Conservation (phyloP, 768 basidiomycete species). For the Xerocomellus chrysenteron region DNA sequence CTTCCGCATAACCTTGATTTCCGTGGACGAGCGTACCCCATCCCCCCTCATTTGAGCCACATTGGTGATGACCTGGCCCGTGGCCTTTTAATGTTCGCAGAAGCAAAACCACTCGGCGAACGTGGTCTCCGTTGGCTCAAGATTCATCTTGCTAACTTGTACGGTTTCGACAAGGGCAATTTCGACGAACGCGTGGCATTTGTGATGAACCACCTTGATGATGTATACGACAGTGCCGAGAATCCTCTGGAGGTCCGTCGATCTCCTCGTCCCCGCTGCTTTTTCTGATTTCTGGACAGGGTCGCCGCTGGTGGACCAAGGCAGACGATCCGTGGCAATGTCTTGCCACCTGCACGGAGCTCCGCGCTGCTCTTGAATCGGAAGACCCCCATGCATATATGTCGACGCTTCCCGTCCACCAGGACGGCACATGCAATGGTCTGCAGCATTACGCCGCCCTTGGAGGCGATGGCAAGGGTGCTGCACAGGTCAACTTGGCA, state of each 20-base stretch:
- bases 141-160: conserved; percentile 91
- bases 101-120: conserved; percentile 74
- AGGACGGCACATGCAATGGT: conserved; percentile 98
- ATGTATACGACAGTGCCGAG: conserved; percentile 80
- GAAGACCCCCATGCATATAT: conserved; percentile 55
- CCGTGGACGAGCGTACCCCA: conserved; percentile 94
- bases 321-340: conserved; percentile 99
- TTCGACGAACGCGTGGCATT: conserved; percentile 91
- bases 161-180: conserved; percentile 91
- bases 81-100: conserved; percentile 82
- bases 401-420: conserved; percentile 87
- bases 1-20: conserved; percentile 97
- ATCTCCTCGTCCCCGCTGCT: neutral
- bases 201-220: conserved; percentile 66
- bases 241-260: conserved; percentile 68
- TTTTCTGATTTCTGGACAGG: conserved; percentile 40
- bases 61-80: conserved; percentile 93
- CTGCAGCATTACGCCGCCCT: conserved; percentile 98
- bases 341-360: conserved; percentile 88
- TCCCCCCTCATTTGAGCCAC: conserved; percentile 93
- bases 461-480: conserved; percentile 87
- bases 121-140: conserved; percentile 92
- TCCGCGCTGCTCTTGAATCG: conserved; percentile 76
- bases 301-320: conserved; percentile 80
- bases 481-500: conserved; percentile 87